Evolutionary conservation across 768 basidiomycete species (phyloP).

Genomic region (Leccinellum luteum): DNA sequence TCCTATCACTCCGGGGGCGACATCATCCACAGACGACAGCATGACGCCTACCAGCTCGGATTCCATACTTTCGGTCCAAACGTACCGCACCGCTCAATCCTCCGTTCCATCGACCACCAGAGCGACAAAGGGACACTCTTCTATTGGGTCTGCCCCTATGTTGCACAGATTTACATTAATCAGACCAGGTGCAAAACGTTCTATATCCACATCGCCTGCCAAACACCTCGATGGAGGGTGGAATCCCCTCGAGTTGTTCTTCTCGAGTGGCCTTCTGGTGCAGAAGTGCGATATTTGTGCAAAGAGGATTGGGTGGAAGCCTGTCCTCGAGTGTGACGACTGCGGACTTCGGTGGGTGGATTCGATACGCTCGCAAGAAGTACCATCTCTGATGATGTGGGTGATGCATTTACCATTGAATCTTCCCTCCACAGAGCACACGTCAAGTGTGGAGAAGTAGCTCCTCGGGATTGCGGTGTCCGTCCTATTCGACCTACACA

Average conservation of each 20-base stretch:
- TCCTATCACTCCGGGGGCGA: conserved; percentile 38
- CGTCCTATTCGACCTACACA: conserved; percentile 36
- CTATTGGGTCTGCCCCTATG: conserved; percentile 53
- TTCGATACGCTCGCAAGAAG: conserved; percentile 11
- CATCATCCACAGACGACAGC: conserved; percentile 26
- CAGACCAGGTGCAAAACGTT: conserved; percentile 70
- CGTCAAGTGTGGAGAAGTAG: conserved; percentile 81
- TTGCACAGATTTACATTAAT: conserved; percentile 87
- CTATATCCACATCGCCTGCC: conserved; percentile 30
- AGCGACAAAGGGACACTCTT: conserved; percentile 79
- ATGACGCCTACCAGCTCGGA: conserved; percentile 41
- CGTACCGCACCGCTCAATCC: conserved; percentile 62
- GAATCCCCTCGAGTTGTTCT: conserved; percentile 79
- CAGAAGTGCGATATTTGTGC: conserved; percentile 80
- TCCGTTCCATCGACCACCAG: conserved; percentile 51
- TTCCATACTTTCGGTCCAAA: conserved; percentile 54
- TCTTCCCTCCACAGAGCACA: conserved; percentile 56
- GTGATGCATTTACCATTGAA: conserved; percentile 1
- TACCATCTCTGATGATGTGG: conserved; percentile 18
- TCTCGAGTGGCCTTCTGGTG: conserved; percentile 66
- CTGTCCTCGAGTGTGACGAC: conserved; percentile 85
- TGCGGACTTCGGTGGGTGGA: conserved; percentile 66
- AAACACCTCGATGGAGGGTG: conserved; percentile 43
- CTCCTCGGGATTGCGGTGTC: conserved; percentile 77
- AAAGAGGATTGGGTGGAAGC: conserved; percentile 85